A percentile compares a stretch with the other conserved stretches of the same genome.
Conservation (phyloP, 225 moss, liverwort and hornwort species). For the Sphagnum contortum region DNA sequence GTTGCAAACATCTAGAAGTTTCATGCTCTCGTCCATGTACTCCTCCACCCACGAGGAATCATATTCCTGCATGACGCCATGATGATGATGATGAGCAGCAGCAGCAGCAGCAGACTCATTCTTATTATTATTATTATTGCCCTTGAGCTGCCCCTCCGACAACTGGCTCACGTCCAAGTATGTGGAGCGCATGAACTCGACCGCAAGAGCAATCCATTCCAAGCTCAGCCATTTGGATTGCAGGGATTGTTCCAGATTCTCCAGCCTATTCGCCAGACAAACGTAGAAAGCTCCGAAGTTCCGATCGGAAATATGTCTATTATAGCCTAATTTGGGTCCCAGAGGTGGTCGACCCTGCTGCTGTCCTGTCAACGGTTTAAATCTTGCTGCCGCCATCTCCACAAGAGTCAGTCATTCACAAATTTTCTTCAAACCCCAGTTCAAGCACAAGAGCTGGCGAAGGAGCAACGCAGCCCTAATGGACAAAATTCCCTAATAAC, state of each 20-base stretch:
- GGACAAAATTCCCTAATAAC: no score
- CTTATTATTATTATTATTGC: slow-evolving; percentile 6
- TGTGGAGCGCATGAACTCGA: slow-evolving; percentile 43
- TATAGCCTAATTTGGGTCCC: slow-evolving; percentile 6
- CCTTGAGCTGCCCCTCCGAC: slow-evolving; percentile 13
- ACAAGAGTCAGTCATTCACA: no score
- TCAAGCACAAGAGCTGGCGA: no score
- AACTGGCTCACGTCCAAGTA: slow-evolving; percentile 42
- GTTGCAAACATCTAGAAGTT: slow-evolving; percentile 42
- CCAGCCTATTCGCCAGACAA: slow-evolving; percentile 22
- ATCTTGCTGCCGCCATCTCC: slow-evolving; percentile 9
- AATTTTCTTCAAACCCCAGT: no score
- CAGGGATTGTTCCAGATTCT: slow-evolving; percentile 34
- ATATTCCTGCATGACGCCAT: no score
- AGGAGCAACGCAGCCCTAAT: no score
- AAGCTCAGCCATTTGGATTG: slow-evolving; percentile 32
- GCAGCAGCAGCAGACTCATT: slow-evolving; percentile 12
- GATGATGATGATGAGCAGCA: neutral
- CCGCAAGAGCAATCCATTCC: slow-evolving; percentile 36
- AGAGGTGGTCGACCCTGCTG: slow-evolving; percentile 17
- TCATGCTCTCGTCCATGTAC: slow-evolving; percentile 56
- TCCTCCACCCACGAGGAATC: slow-evolving; percentile 28
- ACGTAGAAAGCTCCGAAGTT: slow-evolving; percentile 34
- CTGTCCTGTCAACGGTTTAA: slow-evolving; percentile 3
- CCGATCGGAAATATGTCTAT: slow-evolving; percentile 6